A percentile compares a stretch with the other conserved stretches of the same genome.
phyloP scores from a whole-genome alignment of 225 moss, liverwort and hornwort genomes.

The Pseudisothecium myosuroides region DNA sequence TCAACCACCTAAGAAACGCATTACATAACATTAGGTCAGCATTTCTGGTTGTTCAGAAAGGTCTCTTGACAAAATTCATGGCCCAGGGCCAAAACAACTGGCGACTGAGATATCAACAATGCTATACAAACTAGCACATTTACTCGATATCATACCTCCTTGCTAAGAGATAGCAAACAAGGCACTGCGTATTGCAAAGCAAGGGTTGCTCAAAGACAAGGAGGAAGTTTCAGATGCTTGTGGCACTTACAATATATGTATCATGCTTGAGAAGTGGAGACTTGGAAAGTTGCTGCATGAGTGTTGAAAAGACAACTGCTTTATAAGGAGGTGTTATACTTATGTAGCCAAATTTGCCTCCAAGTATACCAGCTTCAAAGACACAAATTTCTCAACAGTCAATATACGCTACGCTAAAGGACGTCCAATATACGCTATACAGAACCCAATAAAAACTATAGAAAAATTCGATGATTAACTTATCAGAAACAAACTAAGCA shows the following conservation, averaged over 20 bases:
- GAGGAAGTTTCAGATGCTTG: neutral
- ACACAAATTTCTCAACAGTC: neutral
- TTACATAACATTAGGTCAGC: neutral
- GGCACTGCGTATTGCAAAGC: neutral
- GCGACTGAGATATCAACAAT: neutral
- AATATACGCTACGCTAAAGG: neutral
- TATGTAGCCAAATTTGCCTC: too few relatives aligned
- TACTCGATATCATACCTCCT: neutral
- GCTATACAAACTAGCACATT: neutral
- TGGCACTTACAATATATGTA: too few relatives aligned
- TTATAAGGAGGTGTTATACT: too few relatives aligned
- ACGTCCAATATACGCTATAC: neutral
- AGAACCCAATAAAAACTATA: neutral
- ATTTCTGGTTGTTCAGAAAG: neutral
- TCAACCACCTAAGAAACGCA: slow-evolving; percentile 24
- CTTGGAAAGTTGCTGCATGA: too few relatives aligned
- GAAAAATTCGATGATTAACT: neutral
- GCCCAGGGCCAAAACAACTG: neutral
- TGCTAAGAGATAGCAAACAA: neutral
- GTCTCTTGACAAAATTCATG: neutral
- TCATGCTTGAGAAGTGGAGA: too few relatives aligned
- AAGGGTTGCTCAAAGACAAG: neutral
- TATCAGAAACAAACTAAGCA: neutral
- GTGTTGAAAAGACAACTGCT: too few relatives aligned
- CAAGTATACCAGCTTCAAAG: too few relatives aligned